phyloP scores from a whole-genome alignment of 148 eudicot species.

The Silene latifolia region DNA sequence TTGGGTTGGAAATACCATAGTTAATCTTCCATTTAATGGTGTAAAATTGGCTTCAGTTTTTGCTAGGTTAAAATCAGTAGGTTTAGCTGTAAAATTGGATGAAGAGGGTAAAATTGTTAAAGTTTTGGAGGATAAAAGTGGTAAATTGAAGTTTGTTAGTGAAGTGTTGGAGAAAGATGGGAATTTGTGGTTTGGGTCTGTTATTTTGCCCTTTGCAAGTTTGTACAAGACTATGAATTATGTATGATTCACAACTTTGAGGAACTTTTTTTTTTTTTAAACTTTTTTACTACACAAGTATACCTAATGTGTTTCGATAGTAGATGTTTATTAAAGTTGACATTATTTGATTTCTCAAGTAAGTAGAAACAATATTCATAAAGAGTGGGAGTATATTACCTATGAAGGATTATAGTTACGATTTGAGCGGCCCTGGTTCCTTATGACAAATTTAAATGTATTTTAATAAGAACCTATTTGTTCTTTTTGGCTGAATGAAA shows the following conservation, averaged over 20 bases:
- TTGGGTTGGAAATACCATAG: slow-evolving; percentile 46
- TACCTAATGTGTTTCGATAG: too few relatives aligned
- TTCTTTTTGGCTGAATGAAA: too few relatives aligned
- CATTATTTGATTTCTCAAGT: too few relatives aligned
- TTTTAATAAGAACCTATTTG: too few relatives aligned
- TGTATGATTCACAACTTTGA: neutral
- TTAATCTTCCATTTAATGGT: slow-evolving; percentile 41
- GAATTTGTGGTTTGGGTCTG: slow-evolving; percentile 75
- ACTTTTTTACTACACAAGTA: too few relatives aligned
- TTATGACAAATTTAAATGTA: too few relatives aligned
- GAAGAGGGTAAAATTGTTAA: slow-evolving; percentile 51
- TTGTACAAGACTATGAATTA: slow-evolving; percentile 24
- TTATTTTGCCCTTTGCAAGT: slow-evolving; percentile 47
- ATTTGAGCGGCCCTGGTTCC: too few relatives aligned
- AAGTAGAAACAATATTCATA: too few relatives aligned
- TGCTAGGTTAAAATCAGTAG: slow-evolving; percentile 38
- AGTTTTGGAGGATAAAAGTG: slow-evolving; percentile 48
- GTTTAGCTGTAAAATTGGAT: slow-evolving; percentile 57
- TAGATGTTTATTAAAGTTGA: too few relatives aligned
- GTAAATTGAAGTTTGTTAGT: slow-evolving; percentile 61
- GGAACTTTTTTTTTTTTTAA: too few relatives aligned
- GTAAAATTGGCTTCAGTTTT: slow-evolving; percentile 29
- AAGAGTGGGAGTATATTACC: too few relatives aligned
- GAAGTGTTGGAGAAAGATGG: slow-evolving; percentile 76
- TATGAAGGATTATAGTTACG: too few relatives aligned